Percentiles rank a stretch among this genome's conserved stretches.
phyloP scores from a whole-genome alignment of 139 green algal genomes.

The Chloropicon primus region DNA sequence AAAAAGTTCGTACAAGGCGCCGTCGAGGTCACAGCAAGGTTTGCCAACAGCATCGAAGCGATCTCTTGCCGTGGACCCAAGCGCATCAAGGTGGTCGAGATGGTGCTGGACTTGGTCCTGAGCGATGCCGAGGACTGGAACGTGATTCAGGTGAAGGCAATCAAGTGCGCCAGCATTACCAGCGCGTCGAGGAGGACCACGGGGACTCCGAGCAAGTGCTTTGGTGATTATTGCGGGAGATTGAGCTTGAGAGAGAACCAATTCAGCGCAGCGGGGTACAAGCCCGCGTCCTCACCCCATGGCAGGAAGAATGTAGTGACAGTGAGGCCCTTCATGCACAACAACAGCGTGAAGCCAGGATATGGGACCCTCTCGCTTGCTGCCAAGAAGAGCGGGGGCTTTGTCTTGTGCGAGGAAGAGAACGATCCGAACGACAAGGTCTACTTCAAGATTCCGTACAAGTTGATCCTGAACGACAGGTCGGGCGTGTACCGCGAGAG shows the following conservation, averaged over 20 bases:
- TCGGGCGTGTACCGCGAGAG: background rate
- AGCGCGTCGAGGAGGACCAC: background rate
- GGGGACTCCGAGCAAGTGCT: background rate
- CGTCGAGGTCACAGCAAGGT: background rate
- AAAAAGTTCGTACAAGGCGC: background rate
- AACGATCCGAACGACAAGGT: too few species aligned
- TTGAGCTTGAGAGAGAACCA: background rate
- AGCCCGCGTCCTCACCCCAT: background rate
- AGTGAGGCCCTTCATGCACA: background rate
- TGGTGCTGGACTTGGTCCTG: background rate
- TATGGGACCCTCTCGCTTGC: too few species aligned
- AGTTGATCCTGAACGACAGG: background rate
- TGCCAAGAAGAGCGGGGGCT: too few species aligned
- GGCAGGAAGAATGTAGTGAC: background rate
- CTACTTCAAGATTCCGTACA: background rate
- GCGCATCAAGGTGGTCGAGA: background rate
- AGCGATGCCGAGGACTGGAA: background rate
- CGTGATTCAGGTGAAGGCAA: background rate
- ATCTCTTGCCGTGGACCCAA: background rate
- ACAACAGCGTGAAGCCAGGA: too few species aligned
- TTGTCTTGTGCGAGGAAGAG: too few species aligned
- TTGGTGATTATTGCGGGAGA: background rate
- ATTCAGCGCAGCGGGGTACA: background rate
- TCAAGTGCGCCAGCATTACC: background rate
- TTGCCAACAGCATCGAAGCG: background rate